Evolutionary conservation across 768 basidiomycete genomes (phyloP), one percentile per base, ranked within the genome.

Genomic region (Calocybe gangraenosa): DNA sequence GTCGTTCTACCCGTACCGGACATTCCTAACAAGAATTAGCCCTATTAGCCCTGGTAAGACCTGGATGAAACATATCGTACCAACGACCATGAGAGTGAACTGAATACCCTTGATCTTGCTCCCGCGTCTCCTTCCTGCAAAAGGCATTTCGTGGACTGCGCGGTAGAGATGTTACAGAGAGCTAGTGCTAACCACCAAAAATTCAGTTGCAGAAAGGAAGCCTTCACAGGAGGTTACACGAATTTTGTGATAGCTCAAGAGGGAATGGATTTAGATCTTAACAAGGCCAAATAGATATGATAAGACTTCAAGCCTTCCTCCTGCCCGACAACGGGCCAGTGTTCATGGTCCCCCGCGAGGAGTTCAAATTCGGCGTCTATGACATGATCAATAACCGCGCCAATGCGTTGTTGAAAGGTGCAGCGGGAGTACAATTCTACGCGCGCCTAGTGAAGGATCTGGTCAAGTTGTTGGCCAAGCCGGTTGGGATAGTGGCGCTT

Each of bases 21-120:
- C 48, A 85, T 84, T 62, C 91, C 91, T 93, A 28, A 28, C 5
- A 28, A 28, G 25, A 28, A 28, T 28, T 5, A 28, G 25, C 11
- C n/a, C n/a, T n/a, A n/a, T 28, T 28, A 28, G 25, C 5, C 6
- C 25, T 28, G 25, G 11, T 28, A 28, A 28, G 25, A 6, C 25
- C 25, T 28, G 6, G 25, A 5, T 32, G 32, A 42, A 40, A 34
- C 14, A 22, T 11, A 20, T 76, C 86, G 61, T 53, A 92, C 91
- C 89, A 59, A 90, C 87, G 34, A 92, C 88, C 86, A 88, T 88
- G 46, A 92, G 66, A 51, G 90, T 92, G 67, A 93, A 82, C 66
- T 88, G 86, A 33, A 93, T 84, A 52, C 89, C 91, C 75, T 92
- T 93, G 68, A 87, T 84, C 64, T 91, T 91, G 67, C 80, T 84